Evolutionary conservation across 2,329 filamentous ascomycete genomes (phyloP).

Genomic region (Aspergillus flavus): DNA sequence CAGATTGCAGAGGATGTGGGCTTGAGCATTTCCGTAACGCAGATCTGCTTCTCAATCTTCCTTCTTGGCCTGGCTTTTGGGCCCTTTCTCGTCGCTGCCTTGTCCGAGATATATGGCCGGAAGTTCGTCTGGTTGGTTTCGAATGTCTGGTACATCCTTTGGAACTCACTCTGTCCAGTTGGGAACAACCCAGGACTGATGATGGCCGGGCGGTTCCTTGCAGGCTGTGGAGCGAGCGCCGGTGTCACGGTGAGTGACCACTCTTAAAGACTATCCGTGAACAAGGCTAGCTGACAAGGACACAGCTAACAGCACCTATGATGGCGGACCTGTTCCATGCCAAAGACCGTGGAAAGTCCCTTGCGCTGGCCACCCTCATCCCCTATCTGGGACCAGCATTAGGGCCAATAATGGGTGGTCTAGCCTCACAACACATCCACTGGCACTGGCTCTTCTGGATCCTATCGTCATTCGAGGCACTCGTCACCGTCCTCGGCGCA

Average conservation of each 20-base stretch:
- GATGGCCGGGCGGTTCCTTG: conserved; percentile 4
- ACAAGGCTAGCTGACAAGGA: not conserved
- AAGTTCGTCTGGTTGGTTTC: not conserved
- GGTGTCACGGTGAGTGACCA: not conserved
- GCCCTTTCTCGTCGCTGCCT: conserved; percentile 5
- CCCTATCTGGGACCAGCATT: conserved; percentile 6
- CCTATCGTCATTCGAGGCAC: conserved; percentile 3
- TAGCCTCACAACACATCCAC: conserved; percentile 6
- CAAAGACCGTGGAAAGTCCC: conserved; percentile 7
- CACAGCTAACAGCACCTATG: conserved; percentile 3
- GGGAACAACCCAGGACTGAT: conserved; percentile 3
- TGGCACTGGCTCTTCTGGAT: conserved; percentile 12
- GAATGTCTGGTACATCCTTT: conserved; percentile 8
- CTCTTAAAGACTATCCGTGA: not conserved
- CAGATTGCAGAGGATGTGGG: not conserved
- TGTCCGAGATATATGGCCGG: conserved; percentile 9
- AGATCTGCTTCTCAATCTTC: conserved; percentile 8
- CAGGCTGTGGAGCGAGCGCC: conserved; percentile 3
- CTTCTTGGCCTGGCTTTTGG: conserved; percentile 4
- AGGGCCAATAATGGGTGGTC: conserved; percentile 6
- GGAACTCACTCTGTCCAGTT: conserved; percentile 8
- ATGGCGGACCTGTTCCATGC: conserved; percentile 8
- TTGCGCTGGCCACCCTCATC: conserved; percentile 6
- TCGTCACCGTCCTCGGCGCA: not conserved
- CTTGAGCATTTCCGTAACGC: not conserved